Conservation (phyloP, 2,329 filamentous ascomycete species). For the Apiospora aurea region DNA sequence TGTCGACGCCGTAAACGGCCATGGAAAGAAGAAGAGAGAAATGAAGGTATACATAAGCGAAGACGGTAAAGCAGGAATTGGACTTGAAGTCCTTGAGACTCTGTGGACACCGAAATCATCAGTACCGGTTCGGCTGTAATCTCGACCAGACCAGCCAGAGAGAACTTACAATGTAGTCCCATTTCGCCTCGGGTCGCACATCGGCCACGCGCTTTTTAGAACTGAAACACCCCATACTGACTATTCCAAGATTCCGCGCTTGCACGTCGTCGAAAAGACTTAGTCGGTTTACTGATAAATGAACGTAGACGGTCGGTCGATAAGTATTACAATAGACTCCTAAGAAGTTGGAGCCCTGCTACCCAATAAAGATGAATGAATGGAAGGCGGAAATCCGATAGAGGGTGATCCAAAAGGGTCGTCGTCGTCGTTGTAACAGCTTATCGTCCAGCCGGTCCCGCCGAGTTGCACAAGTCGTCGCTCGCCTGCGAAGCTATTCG, state of each 20-base stretch:
- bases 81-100: constrained; percentile 80
- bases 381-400: constrained; percentile 8
- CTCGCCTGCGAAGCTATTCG: constrained; percentile 58
- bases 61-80: constrained; percentile 74
- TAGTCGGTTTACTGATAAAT: constrained; percentile 26
- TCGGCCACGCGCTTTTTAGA: constrained; percentile 64
- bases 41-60: constrained; percentile 88
- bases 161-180: constrained; percentile 84
- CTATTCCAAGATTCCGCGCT: constrained; percentile 23
- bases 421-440: constrained; percentile 34
- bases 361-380: constrained; percentile 26
- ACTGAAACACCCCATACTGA: constrained; percentile 71
- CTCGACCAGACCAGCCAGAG: neutral
- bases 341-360: constrained; percentile 26
- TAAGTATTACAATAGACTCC: constrained; percentile 12
- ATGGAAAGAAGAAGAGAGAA: constrained; percentile 79
- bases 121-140: constrained; percentile 20
- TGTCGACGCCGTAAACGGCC: constrained; percentile 88
- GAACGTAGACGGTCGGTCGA: constrained; percentile 28
- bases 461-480: constrained; percentile 52
- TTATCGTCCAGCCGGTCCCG: constrained; percentile 43
- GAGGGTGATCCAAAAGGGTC: constrained; percentile 18
- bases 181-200: constrained; percentile 85
- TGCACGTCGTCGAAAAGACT: constrained; percentile 24
- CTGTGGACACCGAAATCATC: constrained; percentile 34